Percentiles rank a stretch among this genome's conserved stretches.
Evolutionary conservation across 306 rosid genomes (phyloP).

Genomic region (Rubus parviflorus): DNA sequence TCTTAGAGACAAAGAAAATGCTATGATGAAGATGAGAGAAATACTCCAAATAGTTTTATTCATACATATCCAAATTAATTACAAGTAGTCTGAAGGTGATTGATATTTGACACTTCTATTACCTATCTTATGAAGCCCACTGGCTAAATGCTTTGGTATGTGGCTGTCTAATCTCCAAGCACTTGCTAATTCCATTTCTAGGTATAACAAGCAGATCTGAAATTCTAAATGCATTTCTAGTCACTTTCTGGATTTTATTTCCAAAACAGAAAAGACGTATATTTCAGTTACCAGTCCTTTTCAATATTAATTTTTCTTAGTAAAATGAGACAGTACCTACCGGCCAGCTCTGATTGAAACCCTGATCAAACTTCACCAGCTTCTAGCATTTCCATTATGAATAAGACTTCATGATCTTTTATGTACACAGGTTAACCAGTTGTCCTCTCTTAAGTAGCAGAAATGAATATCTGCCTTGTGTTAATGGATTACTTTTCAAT

Average conservation of each 20-base stretch:
- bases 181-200: neutral
- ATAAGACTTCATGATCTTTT: neutral
- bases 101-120: neutral
- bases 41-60: neutral
- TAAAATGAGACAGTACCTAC: neutral
- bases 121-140: neutral
- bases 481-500: neutral
- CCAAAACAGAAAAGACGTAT: neutral
- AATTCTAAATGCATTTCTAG: neutral
- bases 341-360: neutral
- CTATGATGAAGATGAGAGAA: neutral
- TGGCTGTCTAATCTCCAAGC: neutral
- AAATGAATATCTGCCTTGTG: neutral
- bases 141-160: neutral
- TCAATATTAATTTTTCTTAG: neutral
- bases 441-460: neutral
- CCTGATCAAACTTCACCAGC: neutral
- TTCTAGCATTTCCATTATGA: neutral
- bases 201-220: neutral
- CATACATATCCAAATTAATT: neutral
- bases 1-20: neutral
- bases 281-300: neutral
- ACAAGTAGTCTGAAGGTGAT: neutral
- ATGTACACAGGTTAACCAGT: neutral
- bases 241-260: neutral